Evolutionary conservation across 371 early-diverging fungal species (phyloP).

Genomic region (Amoeboaphelidium protococcarum): DNA sequence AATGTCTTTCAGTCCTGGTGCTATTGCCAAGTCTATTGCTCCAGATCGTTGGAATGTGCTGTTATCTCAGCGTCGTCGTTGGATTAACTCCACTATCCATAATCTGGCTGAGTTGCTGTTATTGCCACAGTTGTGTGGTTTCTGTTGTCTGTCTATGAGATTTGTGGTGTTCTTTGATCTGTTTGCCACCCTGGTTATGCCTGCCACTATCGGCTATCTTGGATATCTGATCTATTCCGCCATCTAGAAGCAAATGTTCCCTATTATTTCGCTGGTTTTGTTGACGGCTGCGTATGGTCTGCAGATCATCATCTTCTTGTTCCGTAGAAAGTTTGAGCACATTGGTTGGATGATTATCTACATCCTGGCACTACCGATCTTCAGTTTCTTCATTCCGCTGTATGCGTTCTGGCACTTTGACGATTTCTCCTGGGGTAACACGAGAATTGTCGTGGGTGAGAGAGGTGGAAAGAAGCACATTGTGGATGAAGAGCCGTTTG

Average conservation of each 20-base stretch:
- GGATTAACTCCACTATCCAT: constrained; percentile 21
- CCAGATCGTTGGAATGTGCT: constrained; percentile 85
- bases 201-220: constrained; percentile 65
- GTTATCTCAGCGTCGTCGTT: constrained; percentile 47
- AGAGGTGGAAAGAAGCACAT: constrained; percentile 22
- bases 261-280: constrained; percentile 14
- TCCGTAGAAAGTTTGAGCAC: constrained; percentile 73
- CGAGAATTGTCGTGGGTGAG: constrained; percentile 54
- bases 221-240: constrained; percentile 30
- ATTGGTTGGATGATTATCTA: constrained; percentile 93
- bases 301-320: constrained; percentile 55
- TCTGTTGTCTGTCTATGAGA: constrained; percentile 20
- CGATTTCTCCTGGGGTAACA: constrained; percentile 94
- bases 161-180: constrained; percentile 73
- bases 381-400: constrained; percentile 47
- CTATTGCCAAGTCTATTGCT: constrained; percentile 86
- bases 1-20: constrained; percentile 85
- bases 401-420: constrained; percentile 92
- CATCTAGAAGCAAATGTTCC: neutral
- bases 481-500: constrained; percentile 41
- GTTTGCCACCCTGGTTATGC: constrained; percentile 69
- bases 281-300: constrained; percentile 38
- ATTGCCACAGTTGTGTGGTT: constrained; percentile 17
- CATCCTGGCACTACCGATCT: constrained; percentile 52
- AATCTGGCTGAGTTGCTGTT: constrained; percentile 18